Base-by-base conservation (phyloP, 2,329 filamentous ascomycete genomes). In the Ophiostoma angusticollis region DNA sequence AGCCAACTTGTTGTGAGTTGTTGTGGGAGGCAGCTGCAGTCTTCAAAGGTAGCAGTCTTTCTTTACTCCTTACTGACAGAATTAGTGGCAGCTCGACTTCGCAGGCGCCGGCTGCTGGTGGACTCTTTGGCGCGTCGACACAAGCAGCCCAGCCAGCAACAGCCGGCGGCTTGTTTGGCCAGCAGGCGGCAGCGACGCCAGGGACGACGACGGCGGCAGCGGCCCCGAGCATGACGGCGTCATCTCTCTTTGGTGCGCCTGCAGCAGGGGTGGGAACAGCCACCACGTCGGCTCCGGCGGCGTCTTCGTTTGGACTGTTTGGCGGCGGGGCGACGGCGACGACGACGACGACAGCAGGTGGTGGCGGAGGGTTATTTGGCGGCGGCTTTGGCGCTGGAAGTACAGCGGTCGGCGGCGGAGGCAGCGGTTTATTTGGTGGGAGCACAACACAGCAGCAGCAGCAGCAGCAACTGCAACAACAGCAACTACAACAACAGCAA, bases 1-100 rank as follows among this genome's bases (percentile, higher is more conserved):
- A 42, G 74, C 74, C 46, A 78, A 76, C 55, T 56, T 65, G 45
- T 68, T 69, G 68, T 72, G 50, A 55, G 67, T 9, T 34, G n/a
- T n/a, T n/a, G n/a, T n/a, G n/a, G n/a, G n/a, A n/a, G n/a, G n/a
- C n/a, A n/a, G n/a, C n/a, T n/a, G n/a, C n/a, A n/a, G n/a, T n/a
- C n/a, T n/a, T n/a, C n/a, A n/a, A n/a, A n/a, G n/a, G n/a, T n/a
- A n/a, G n/a, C n/a, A n/a, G n/a, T n/a, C n/a, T 17, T 36, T 27
- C 16, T 30, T 21, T 7, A 9, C 3, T n/a, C 17, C n/a, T 19
- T 22, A 21, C 30, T 31, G 19, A 18, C 6, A 28, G 11, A 13
- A 3, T 3, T 30, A 37, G 38, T 22, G 31, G 32, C 48, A 19
- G 47, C 48, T 5, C 46, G 47, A 6, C 46, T 11, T 52, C 36